Conservation (phyloP, 177 flowering plant species). For the Vitis hybrid region DNA sequence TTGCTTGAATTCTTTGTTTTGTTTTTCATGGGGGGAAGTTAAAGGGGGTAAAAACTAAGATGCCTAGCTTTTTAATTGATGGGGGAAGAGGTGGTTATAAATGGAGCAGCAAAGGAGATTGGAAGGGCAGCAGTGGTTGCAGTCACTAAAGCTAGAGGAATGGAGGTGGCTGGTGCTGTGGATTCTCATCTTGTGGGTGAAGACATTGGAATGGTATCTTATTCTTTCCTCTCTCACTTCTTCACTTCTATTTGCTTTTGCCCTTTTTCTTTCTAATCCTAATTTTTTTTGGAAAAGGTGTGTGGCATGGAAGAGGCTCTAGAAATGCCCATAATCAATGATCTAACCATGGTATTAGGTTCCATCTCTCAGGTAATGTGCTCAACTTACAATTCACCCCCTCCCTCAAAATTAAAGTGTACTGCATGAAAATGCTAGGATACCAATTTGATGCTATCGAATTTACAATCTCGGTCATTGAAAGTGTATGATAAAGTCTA, state of each 20-base stretch:
- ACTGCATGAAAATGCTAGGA: too few species aligned
- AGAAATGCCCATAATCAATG: constrained; percentile 81
- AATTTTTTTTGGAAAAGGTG: constrained; percentile 32
- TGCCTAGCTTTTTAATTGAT: constrained; percentile 5
- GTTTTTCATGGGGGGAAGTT: too few species aligned
- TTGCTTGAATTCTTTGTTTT: too few species aligned
- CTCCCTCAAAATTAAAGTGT: too few species aligned
- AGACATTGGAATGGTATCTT: constrained; percentile 73
- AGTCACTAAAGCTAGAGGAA: constrained; percentile 84
- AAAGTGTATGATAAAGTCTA: too few species aligned
- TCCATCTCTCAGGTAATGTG: constrained; percentile 80
- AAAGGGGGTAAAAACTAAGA: constrained; percentile 15
- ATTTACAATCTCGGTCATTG: too few species aligned
- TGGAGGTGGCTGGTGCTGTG: constrained; percentile 94
- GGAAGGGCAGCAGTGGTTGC: constrained; percentile 85
- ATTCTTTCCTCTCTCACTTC: not conserved
- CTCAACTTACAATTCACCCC: too few species aligned
- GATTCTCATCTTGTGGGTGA: constrained; percentile 73
- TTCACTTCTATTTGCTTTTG: not conserved
- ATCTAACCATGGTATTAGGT: constrained; percentile 85
- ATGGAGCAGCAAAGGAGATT: constrained; percentile 94
- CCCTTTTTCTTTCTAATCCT: not conserved
- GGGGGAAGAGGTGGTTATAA: constrained; percentile 61
- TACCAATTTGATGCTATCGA: too few species aligned
- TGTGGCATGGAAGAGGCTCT: constrained; percentile 86